Base-by-base conservation (phyloP, 441 rosid genomes). In the Croton setiger region DNA sequence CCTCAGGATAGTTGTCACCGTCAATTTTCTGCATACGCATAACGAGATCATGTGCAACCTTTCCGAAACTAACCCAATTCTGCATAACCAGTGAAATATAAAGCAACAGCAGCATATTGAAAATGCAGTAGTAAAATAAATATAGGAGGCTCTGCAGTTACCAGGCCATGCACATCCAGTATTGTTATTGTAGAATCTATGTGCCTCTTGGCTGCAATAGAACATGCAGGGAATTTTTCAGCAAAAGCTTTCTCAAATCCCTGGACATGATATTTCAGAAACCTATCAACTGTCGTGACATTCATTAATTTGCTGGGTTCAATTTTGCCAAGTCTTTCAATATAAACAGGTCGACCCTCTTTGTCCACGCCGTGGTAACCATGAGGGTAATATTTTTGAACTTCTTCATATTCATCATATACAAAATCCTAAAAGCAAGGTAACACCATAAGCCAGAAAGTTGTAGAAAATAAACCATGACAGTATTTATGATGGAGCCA, bases 1-100 rank as follows among this genome's bases (percentile, higher is more conserved):
- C 98, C 97, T 93, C 98, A 31, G 98, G 98, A 68, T 93, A 93
- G 88, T 93, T 93, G 73, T 91, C 98, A 27, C 96, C 93, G 53
- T 93, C 98, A 72, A 91, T 87, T 78, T 93, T 93, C 84, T 93
- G 98, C 75, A 93, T 86, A 60, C 87, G 88, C 93, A 91, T 86
- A 18, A 93, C 88, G 71, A 89, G 87, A 72, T 91, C 98, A 76
- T 87, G 90, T 56, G 98, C 97, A 75, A 82, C 52, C 84, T 89
- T 93, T 75, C 94, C 87, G 44, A 89, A 88, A 81, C 86, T 88
- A 87, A 91, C 78, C 82, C 88, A 84, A 73, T 85, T 91, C 98
- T 93, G 90, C 76, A 78, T 13, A 64, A 73, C 66, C 45, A 75
- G 31, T 73, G 62, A 74, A 48, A 73, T 48, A 33, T 35, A 63